These are phyloP conservation scores for Gossypium gossypioides DNA, from an alignment of 441 rosid species.

Conservation along the genomic window DNA sequence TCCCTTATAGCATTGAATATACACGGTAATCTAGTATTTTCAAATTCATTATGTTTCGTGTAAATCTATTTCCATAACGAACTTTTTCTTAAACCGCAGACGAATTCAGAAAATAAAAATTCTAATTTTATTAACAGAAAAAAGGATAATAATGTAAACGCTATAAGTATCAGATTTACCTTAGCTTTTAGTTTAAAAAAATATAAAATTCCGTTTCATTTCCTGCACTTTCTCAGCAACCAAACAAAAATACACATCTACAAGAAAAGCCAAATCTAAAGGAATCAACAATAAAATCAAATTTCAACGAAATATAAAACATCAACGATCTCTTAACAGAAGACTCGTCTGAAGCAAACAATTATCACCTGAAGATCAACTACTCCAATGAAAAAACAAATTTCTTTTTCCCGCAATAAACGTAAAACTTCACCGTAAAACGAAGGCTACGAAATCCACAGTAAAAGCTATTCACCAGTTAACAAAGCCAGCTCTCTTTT, in stretches of 20 bases:
- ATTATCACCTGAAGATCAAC: not conserved
- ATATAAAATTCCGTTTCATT: not conserved
- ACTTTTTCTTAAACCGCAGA: not conserved
- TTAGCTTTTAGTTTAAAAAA: not conserved
- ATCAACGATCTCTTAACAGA: not conserved
- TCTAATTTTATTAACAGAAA: not conserved
- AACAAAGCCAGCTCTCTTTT: not conserved
- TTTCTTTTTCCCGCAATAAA: constrained; percentile 16
- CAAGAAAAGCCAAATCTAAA: constrained; percentile 5
- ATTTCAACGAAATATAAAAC: not conserved
- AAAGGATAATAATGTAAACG: not conserved
- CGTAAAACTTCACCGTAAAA: not conserved
- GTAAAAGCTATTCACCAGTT: not conserved
- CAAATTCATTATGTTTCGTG: not conserved
- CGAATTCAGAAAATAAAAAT: not conserved
- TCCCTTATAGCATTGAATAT: not conserved
- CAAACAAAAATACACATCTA: constrained; percentile 4
- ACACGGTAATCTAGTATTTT: not conserved
- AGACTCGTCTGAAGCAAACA: constrained; percentile 27
- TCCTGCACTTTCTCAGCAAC: not conserved
- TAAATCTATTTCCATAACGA: not conserved
- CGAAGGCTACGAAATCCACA: constrained; percentile 3
- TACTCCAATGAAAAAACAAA: not conserved
- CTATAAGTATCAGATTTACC: not conserved
- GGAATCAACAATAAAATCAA: not conserved